Conservation (phyloP, 352 stramenopile species). For the Phytophthora pinifolia region DNA sequence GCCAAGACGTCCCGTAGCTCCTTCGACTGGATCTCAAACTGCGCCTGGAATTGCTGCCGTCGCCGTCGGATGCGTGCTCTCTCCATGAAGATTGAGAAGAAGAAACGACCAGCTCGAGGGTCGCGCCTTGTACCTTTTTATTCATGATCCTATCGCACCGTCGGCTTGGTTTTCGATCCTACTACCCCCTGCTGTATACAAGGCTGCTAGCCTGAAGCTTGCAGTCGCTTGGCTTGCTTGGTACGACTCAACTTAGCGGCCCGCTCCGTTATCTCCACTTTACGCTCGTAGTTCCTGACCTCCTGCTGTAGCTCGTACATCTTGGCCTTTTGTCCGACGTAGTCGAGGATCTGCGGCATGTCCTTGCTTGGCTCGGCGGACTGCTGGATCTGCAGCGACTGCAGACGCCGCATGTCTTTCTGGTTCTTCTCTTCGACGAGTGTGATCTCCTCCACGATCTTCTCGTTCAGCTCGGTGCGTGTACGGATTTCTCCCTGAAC, state of each 20-base stretch:
- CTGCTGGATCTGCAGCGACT: constrained; percentile 67
- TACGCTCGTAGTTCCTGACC: constrained; percentile 92
- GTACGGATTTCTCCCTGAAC: constrained; percentile 79
- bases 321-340: constrained; percentile 88
- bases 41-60: constrained; percentile 36
- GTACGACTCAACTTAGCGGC: constrained; percentile 56
- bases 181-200: not conserved
- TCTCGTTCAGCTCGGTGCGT: constrained; percentile 86
- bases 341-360: constrained; percentile 92
- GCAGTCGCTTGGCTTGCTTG: constrained; percentile 25
- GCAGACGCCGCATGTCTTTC: constrained; percentile 57
- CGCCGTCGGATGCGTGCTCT: constrained; percentile 25
- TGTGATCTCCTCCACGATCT: constrained; percentile 79
- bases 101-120: not conserved
- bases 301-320: constrained; percentile 87
- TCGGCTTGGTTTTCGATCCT: not conserved
- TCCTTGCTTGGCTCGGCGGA: constrained; percentile 72
- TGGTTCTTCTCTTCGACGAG: constrained; percentile 73
- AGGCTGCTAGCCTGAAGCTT: constrained; percentile 2
- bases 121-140: constrained; percentile 10
- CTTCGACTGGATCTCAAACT: constrained; percentile 22
- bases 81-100: constrained; percentile 23
- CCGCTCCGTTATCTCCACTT: constrained; percentile 92
- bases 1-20: constrained; percentile 22
- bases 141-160: not conserved